Evolutionary conservation across 176 grass and related monocot species (phyloP), one percentile per base, ranked within the genome.

Genomic region (Stipa capillata): DNA sequence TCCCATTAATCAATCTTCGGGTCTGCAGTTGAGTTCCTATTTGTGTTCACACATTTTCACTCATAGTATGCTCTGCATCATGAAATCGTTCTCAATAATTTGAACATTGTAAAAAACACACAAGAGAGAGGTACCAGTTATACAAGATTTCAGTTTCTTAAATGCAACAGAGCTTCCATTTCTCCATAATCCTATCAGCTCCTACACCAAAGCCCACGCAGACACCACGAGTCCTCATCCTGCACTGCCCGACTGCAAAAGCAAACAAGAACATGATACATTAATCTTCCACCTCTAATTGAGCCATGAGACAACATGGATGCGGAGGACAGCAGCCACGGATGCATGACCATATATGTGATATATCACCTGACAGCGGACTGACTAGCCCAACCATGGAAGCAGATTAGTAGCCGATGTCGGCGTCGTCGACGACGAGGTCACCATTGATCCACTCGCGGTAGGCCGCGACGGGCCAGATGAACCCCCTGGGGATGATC

Each of bases 381-480:
- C 50, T 10, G 51, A 44, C 65, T 79, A 62, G 43, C 34, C 40
- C 25, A 25, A 28, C 31, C 47, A 77, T 7, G 63, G 7, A 25
- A 12, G 52, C 36, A 72, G 1, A 32, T 43, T 84, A 93, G 74
- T 79, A 68, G 8, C 81, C 87, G 47, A 97, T 54, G 62, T 93
- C 86, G 15, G 83, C 77, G 73, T 97, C 90, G 28, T 93, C 82
- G 73, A 80, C 94, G 60, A 97, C 86, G 61, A 93, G 88, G 43
- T 97, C 83, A 34, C 94, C 94, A 33, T 89, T 97, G 67, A 97
- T 31, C 9, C 79, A 63, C 81, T 97, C 94, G 43, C 94, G 77
- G 86, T 87, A 97, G 0, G 94, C 94, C 0, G 94, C 94, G 3
- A 97, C 90, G 0, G 94, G 94, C 94, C 94, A 97, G 86, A 97